A percentile compares a stretch with the other conserved stretches of the same genome.
These are phyloP conservation scores for Mucor indicus DNA, from an alignment of 371 early-diverging fungal genomes.

Conservation along the genomic window DNA sequence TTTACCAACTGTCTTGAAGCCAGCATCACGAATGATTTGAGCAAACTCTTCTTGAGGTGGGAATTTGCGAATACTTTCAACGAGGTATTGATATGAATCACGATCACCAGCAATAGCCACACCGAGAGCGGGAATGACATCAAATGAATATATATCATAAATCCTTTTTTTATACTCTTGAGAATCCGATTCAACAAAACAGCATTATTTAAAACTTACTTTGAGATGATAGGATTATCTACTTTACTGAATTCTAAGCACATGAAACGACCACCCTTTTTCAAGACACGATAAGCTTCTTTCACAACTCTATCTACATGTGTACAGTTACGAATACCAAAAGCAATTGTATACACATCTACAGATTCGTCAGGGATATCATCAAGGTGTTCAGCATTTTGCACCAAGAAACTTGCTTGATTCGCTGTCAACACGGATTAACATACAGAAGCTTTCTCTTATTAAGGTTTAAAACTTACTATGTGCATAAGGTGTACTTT, in stretches of 20 bases:
- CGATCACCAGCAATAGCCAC: conserved; percentile 88
- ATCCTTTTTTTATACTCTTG: conserved; percentile 45
- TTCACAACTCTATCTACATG: conserved; percentile 84
- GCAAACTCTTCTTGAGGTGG: conserved; percentile 91
- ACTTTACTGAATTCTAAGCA: conserved; percentile 92
- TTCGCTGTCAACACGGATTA: conserved; percentile 45
- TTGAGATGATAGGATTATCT: conserved; percentile 81
- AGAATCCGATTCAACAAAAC: not conserved
- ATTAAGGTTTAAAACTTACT: conserved; percentile 45
- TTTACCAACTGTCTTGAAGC: conserved; percentile 85
- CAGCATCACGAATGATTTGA: conserved; percentile 84
- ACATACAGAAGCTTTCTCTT: not conserved
- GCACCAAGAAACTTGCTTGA: conserved; percentile 70
- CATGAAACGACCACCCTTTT: conserved; percentile 94
- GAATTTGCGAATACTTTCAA: conserved; percentile 96
- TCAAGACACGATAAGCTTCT: conserved; percentile 92
- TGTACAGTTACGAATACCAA: conserved; percentile 97
- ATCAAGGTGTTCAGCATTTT: conserved; percentile 88
- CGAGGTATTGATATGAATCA: conserved; percentile 95
- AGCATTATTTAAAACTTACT: conserved; percentile 38
- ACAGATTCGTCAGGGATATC: conserved; percentile 74
- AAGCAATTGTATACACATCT: conserved; percentile 94
- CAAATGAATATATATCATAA: conserved; percentile 93
- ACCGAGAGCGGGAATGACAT: conserved; percentile 91
- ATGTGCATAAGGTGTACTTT: conserved; percentile 54